Percentiles rank a stretch among this genome's conserved stretches.
phyloP scores from a whole-genome alignment of 306 rosid genomes.

The Cicer arietinum region DNA sequence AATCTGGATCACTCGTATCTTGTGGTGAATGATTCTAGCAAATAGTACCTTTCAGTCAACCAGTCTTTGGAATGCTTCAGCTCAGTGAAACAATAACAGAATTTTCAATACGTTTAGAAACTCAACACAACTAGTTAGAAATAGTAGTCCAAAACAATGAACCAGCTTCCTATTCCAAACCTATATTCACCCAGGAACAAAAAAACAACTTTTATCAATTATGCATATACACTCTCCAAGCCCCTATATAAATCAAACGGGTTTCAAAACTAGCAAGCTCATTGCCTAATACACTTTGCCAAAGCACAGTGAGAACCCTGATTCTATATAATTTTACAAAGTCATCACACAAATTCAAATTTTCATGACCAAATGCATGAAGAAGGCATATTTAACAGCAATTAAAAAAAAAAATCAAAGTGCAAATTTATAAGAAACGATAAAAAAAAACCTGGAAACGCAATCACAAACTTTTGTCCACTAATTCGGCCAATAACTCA shows the following conservation, averaged over 20 bases:
- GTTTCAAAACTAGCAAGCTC: not conserved
- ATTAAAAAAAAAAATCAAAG: not conserved
- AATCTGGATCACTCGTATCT: too few relatives aligned
- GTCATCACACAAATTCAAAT: not conserved
- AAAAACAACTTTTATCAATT: slow-evolving; percentile 6
- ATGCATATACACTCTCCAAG: not conserved
- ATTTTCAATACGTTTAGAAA: not conserved
- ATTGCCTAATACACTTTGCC: not conserved
- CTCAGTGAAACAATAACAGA: not conserved
- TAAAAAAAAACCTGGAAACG: not conserved
- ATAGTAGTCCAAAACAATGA: slow-evolving; percentile 5
- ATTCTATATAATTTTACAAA: not conserved
- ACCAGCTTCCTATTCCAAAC: slow-evolving; percentile 11
- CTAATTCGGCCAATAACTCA: not conserved
- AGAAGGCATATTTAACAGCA: not conserved
- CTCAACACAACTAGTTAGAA: not conserved
- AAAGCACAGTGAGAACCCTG: slow-evolving; percentile 4
- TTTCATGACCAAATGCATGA: not conserved
- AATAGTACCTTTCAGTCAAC: slow-evolving; percentile 8
- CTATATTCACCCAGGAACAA: not conserved
- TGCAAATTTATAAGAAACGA: not conserved
- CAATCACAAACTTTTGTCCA: not conserved
- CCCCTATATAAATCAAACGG: slow-evolving; percentile 10
- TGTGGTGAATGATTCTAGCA: not conserved
- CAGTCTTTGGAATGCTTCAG: not conserved